These are phyloP conservation scores for Mortierella sp. DNA, from an alignment of 371 early-diverging fungal genomes.

Conservation along the genomic window DNA sequence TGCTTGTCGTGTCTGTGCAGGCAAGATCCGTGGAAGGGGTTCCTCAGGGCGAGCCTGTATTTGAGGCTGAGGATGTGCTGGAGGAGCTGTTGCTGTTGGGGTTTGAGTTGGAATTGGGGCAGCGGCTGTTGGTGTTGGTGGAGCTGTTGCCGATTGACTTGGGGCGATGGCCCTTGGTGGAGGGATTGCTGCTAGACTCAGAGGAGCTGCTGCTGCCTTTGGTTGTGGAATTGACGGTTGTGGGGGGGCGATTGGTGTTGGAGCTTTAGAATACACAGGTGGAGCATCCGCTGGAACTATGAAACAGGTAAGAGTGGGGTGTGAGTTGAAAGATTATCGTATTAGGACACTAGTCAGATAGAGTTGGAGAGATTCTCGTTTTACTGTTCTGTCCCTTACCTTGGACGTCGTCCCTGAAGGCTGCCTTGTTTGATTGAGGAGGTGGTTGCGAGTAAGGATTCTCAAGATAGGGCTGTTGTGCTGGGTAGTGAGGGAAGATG, in stretches of 20 bases:
- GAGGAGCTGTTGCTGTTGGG: neutral
- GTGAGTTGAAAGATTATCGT: neutral
- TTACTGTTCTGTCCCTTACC: no score
- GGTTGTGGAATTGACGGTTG: neutral
- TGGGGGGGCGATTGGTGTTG: neutral
- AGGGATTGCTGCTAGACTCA: no score
- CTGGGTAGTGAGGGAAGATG: conserved; percentile 3
- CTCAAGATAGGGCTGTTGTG: neutral
- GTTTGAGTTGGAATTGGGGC: neutral
- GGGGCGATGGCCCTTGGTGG: neutral
- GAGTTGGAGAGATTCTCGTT: neutral
- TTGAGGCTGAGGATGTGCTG: neutral
- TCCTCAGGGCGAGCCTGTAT: neutral
- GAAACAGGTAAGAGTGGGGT: neutral
- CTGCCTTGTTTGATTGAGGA: neutral
- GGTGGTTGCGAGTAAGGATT: neutral
- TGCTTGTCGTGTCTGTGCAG: neutral
- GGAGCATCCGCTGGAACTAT: neutral
- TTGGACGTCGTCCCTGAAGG: neutral
- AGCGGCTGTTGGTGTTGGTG: neutral
- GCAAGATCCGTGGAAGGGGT: neutral
- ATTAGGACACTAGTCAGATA: neutral
- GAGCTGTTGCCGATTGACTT: neutral
- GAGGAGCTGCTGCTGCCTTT: neutral
- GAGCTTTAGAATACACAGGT: neutral